A percentile compares a stretch with the other conserved stretches of the same genome.
Evolutionary conservation across 768 basidiomycete species (phyloP).

Genomic region (Boletus vermiculosoides): DNA sequence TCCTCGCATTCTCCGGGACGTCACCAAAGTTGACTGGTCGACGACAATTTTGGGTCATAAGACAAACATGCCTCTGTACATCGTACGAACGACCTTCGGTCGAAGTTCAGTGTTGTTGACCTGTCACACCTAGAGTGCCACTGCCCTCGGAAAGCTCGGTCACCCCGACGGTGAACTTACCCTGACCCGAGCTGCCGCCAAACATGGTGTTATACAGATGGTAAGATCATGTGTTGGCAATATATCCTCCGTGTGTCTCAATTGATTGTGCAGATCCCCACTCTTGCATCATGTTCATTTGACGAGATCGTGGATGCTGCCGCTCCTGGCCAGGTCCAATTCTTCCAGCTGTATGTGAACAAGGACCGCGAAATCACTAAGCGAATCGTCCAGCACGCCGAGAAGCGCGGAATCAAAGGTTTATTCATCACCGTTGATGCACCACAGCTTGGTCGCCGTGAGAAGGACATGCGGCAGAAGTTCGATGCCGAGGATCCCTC

Average conservation of each 20-base stretch:
- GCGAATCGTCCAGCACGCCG: conserved; percentile 86
- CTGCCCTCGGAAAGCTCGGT: conserved; percentile 89
- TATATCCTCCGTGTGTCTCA: background rate
- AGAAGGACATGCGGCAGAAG: conserved; percentile 97
- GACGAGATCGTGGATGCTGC: conserved; percentile 93
- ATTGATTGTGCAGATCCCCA: conserved; percentile 69
- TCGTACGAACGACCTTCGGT: conserved; percentile 42
- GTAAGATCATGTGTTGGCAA: conserved; percentile 29
- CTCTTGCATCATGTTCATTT: conserved; percentile 92
- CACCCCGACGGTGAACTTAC: conserved; percentile 95
- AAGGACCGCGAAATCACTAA: conserved; percentile 83
- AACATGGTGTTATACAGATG: conserved; percentile 76
- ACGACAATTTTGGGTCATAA: conserved; percentile 77
- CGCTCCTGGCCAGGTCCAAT: conserved; percentile 73
- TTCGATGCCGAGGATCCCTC: conserved; percentile 70
- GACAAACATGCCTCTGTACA: conserved; percentile 77
- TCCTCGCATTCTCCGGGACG: conserved; percentile 81
- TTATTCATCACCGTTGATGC: conserved; percentile 98
- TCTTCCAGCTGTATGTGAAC: conserved; percentile 90
- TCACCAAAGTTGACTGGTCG: conserved; percentile 83
- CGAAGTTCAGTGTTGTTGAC: conserved; percentile 2
- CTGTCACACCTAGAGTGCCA: conserved; percentile 53
- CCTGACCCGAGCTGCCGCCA: conserved; percentile 84
- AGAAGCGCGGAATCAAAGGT: conserved; percentile 85
- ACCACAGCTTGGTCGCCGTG: conserved; percentile 90